Evolutionary conservation across 2,329 filamentous ascomycete species (phyloP).

Genomic region (Fusarium sarcochroum): DNA sequence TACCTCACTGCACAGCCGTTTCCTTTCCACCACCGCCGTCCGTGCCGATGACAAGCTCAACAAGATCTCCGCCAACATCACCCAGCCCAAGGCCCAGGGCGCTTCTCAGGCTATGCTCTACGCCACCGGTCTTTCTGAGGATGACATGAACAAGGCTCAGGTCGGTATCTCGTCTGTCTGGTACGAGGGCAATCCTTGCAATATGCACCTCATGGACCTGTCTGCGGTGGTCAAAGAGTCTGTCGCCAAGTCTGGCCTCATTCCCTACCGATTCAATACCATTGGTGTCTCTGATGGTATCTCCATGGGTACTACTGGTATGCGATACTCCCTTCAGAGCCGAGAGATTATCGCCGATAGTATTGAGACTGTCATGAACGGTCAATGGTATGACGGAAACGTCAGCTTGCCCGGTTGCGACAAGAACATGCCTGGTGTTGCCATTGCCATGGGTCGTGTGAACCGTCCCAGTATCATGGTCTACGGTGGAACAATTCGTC

Average conservation of each 20-base stretch:
- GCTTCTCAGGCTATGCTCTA: constrained; percentile 99
- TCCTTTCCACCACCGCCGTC: constrained; percentile 65
- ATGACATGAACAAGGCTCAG: constrained; percentile 95
- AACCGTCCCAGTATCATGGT: constrained; percentile 98
- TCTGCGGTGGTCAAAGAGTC: constrained; percentile 79
- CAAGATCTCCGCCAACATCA: constrained; percentile 86
- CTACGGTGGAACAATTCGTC: constrained; percentile 94
- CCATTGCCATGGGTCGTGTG: constrained; percentile 94
- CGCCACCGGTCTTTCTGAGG: constrained; percentile 88
- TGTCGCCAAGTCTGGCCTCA: constrained; percentile 78
- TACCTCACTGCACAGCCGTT: constrained; percentile 56
- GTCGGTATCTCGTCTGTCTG: constrained; percentile 98
- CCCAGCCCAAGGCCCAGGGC: constrained; percentile 97
- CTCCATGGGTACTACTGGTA: constrained; percentile 97
- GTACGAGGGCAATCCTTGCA: constrained; percentile 98
- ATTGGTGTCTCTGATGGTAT: constrained; percentile 98
- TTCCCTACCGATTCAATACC: constrained; percentile 99
- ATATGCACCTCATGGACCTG: constrained; percentile 97
- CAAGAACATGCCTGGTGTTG: constrained; percentile 98
- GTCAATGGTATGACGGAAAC: constrained; percentile 98
- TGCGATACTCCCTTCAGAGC: constrained; percentile 95
- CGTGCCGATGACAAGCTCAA: constrained; percentile 76
- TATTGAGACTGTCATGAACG: constrained; percentile 98
- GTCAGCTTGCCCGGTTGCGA: constrained; percentile 97
- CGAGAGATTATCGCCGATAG: constrained; percentile 97